Evolutionary conservation across 148 eudicot species (phyloP), one percentile per base, ranked within the genome.

Genomic region (Rhododendron griersonianum): DNA sequence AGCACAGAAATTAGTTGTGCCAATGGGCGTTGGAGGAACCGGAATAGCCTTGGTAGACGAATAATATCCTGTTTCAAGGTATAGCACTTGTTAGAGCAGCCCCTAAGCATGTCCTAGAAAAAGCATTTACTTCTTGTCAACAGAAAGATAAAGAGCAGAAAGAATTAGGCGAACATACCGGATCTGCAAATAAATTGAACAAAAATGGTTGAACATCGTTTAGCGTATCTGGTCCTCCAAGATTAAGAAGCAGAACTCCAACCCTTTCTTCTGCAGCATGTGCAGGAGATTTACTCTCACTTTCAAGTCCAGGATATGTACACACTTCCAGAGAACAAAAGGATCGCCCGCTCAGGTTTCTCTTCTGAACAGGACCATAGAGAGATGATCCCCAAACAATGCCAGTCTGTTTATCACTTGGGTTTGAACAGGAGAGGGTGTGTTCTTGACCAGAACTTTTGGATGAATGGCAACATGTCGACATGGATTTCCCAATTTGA

Each of bases 211-310:
- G 98, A 88, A 97, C 99, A 87, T 97, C 98, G 82, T 97, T 69
- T 45, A 97, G 96, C 13, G 95, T 93, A 3, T 97, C 99, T 5
- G 99, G 99, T 77, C 99, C 99, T 81, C 99, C 99, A 74, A 97
- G 94, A 90, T 97, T 97, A 89, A 97, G 87, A 71, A 97, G 98
- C 88, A 97, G 88, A 78, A 97, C 99, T 74, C 99, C 99, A 69
- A 97, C 91, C 87, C 89, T 97, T 80, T 97, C 99, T 86, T 97
- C 98, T 45, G 88, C 86, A 53, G 86, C 89, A 55, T 90, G 92
- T 51, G 95, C 87, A 76, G 88, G 87, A 86, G 95, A 91, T 80
- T 89, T 92, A 48, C 80, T 81, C 61, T 81, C 82, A 67, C 81
- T 87, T 57, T 88, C 94, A n/a, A 87, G 84, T 53, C 88, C 93